Evolutionary conservation across 345 rosid genomes (phyloP), one percentile per base, ranked within the genome.

Genomic region (Noccaea caerulescens): DNA sequence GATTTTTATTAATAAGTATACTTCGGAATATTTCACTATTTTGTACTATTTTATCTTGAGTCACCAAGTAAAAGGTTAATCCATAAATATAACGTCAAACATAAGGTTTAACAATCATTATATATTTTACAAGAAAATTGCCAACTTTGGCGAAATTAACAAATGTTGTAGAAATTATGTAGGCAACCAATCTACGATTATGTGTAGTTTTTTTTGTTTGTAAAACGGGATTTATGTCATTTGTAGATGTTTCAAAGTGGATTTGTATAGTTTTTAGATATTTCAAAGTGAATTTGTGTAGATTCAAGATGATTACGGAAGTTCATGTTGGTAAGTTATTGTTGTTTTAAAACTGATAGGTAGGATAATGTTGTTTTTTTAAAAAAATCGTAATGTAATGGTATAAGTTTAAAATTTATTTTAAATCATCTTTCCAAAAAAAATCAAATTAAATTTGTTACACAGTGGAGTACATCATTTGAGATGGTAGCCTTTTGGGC

Each of bases 41-140:
- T 8, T 2, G 9, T 54, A 8, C 18, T 63, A 63, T 32, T 72
- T 41, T 47, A 37, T 32, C 20, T 43, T 16, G 7, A 61, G 42
- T 46, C 39, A 61, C 10, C 69, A 71, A 33, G 20, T 33, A 1
- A 12, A 44, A 45, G 2, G 7, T 36, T 66, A 3, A 27, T 27
- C 30, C 30, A 3, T 44, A 16, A 10, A 1, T 18, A 68, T 8
- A 32, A 8, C 7, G 20, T 47, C 68, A 32, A 41, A 51, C 6
- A 6, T 41, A 8, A 27, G 44, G 43, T 50, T 50, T 30, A 60
- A 44, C 37, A 60, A 71, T 44, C 44, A 33, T 14, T 42, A 54
- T 53, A 7, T 54, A 67, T 4, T 16, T 13, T 41, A 10, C 10
- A 51, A 52, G 2, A 60, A 23, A 23, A 33, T 42, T 8, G 13